Evolutionary conservation across 1,139 yeast genomes (phyloP).

Genomic region (Kodamaea derodonti): DNA sequence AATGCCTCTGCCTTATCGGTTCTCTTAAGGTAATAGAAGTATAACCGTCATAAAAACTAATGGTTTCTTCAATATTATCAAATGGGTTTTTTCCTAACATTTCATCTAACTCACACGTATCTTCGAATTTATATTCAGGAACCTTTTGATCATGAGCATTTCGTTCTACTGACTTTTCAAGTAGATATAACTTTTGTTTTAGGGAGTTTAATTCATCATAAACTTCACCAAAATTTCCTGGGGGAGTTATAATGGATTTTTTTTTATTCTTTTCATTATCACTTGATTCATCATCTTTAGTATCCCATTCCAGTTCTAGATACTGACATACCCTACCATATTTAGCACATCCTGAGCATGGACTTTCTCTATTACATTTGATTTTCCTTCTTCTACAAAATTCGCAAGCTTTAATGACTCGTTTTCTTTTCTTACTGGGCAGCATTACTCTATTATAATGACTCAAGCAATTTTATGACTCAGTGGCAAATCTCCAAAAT

Average conservation of each 20-base stretch:
- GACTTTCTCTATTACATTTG: constrained; percentile 39
- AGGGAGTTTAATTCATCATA: constrained; percentile 16
- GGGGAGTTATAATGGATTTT: neutral
- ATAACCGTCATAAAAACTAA: constrained; percentile 33
- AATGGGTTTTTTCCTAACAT: constrained; percentile 13
- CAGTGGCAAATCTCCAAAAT: neutral
- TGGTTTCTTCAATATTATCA: constrained; percentile 21
- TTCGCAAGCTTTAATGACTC: constrained; percentile 37
- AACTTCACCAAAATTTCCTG: constrained; percentile 7
- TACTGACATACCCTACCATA: constrained; percentile 26
- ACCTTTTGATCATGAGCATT: constrained; percentile 1
- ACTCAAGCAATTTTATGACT: neutral
- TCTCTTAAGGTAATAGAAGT: constrained; percentile 23
- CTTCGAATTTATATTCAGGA: neutral
- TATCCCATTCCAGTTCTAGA: constrained; percentile 7
- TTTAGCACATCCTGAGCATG: constrained; percentile 40
- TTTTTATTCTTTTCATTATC: neutral
- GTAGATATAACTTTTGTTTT: constrained; percentile 13
- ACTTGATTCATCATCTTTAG: constrained; percentile 2
- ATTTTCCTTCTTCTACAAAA: constrained; percentile 42
- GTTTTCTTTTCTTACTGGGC: constrained; percentile 21
- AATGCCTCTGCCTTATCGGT: constrained; percentile 18
- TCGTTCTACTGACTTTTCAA: constrained; percentile 11
- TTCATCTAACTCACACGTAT: constrained; percentile 1
- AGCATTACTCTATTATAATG: neutral